phyloP scores from a whole-genome alignment of 148 eudicot species.

The Rhododendron molle region DNA sequence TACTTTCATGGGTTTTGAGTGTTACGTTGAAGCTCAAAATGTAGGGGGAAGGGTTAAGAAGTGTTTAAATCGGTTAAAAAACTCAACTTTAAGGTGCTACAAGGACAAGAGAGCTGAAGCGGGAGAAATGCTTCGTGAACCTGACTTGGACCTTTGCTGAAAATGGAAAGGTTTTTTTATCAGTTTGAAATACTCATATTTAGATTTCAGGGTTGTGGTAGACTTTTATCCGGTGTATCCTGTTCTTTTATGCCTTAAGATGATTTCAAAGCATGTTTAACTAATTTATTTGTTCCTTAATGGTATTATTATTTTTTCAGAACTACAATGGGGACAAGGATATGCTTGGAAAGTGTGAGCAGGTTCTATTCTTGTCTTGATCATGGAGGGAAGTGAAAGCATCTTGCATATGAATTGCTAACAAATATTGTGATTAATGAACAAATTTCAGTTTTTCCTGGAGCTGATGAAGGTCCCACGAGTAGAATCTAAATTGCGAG shows the following conservation, averaged over 20 bases:
- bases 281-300: slow-evolving; percentile 5
- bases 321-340: slow-evolving; percentile 80
- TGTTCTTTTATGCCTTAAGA: background rate
- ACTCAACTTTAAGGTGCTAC: slow-evolving; percentile 1
- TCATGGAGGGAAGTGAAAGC: background rate
- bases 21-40: background rate
- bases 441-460: slow-evolving; percentile 71
- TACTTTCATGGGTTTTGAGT: background rate
- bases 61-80: background rate
- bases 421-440: slow-evolving; percentile 19
- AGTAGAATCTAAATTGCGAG: slow-evolving; percentile 91
- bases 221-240: background rate
- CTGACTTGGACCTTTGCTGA: background rate
- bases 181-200: background rate
- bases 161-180: background rate
- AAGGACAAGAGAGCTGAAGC: background rate
- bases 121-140: background rate
- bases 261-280: background rate
- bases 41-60: background rate
- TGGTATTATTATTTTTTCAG: slow-evolving; percentile 37
- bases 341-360: slow-evolving; percentile 98
- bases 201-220: background rate
- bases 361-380: slow-evolving; percentile 38
- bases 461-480: slow-evolving; percentile 98
- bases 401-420: slow-evolving; percentile 14